Evolutionary conservation across 2,329 filamentous ascomycete genomes (phyloP).

Genomic region (Aspergillus fumigatus): DNA sequence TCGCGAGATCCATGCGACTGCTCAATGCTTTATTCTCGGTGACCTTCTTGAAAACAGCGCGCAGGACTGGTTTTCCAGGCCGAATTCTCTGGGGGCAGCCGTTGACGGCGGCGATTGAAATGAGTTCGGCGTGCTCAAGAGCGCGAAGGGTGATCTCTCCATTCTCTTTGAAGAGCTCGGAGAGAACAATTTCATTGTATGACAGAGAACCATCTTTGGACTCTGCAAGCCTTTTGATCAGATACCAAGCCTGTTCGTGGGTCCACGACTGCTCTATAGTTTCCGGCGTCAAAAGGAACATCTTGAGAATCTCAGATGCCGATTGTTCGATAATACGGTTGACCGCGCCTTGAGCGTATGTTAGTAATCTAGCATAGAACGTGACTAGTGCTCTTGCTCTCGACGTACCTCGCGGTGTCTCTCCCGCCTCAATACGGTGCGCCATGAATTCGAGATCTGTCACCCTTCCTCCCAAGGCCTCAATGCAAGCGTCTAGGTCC

Average conservation of each 20-base stretch:
- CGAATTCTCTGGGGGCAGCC: conserved; percentile 74
- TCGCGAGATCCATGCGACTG: conserved; percentile 67
- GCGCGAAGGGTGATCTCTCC: conserved; percentile 74
- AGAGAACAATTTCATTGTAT: conserved; percentile 81
- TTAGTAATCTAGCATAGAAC: conserved; percentile 12
- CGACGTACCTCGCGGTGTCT: conserved; percentile 61
- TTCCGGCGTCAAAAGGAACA: conserved; percentile 69
- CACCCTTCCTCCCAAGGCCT: conserved; percentile 80
- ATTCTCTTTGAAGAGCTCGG: conserved; percentile 66
- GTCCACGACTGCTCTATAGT: conserved; percentile 65
- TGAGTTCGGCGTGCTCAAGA: conserved; percentile 80
- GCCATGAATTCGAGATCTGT: conserved; percentile 93
- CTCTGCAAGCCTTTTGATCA: conserved; percentile 74
- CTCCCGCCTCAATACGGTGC: conserved; percentile 81
- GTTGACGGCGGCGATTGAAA: conserved; percentile 66
- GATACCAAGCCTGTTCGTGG: conserved; percentile 80
- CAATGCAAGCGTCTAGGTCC: conserved; percentile 77
- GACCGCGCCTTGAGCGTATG: conserved; percentile 57
- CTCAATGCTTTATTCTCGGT: conserved; percentile 67
- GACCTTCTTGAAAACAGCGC: conserved; percentile 72
- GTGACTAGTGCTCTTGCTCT: no score
- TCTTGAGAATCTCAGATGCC: conserved; percentile 85
- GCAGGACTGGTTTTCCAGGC: conserved; percentile 81
- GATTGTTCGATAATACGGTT: conserved; percentile 84
- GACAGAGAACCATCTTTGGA: conserved; percentile 57